A percentile compares a stretch with the other conserved stretches of the same genome.
These are phyloP conservation scores for Medicago arabica DNA, from an alignment of 306 rosid species.

Conservation along the genomic window DNA sequence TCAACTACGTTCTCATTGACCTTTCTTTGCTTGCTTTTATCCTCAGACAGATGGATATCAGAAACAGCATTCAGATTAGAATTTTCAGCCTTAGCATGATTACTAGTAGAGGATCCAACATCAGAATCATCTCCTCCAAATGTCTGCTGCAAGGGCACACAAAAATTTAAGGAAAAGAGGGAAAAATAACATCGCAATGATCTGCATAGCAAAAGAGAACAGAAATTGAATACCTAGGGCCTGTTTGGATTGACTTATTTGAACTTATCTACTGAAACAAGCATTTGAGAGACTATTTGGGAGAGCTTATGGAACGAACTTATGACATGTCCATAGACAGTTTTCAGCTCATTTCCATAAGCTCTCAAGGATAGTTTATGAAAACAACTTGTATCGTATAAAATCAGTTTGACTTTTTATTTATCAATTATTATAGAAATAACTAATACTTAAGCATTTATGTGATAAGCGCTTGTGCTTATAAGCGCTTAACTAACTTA, in stretches of 20 bases:
- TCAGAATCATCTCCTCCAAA: constrained; percentile 83
- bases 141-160: constrained; percentile 61
- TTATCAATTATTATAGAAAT: background rate
- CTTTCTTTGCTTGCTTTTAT: constrained; percentile 64
- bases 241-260: background rate
- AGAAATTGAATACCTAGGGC: background rate
- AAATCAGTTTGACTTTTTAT: background rate
- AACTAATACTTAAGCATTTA: background rate
- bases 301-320: background rate
- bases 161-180: constrained; percentile 15
- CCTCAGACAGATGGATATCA: constrained; percentile 58
- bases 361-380: background rate
- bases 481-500: background rate
- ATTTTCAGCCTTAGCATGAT: constrained; percentile 63
- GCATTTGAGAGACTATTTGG: background rate
- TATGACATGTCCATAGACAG: background rate
- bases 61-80: constrained; percentile 57
- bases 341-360: background rate
- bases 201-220: background rate
- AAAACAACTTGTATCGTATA: background rate
- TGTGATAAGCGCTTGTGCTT: background rate
- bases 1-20: constrained; percentile 53
- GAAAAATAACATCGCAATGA: no score
- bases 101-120: constrained; percentile 79
- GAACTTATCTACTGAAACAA: background rate